Evolutionary conservation across 805 yeast genomes (phyloP).

Genomic region (Wickerhamiella kurtzmanii): DNA sequence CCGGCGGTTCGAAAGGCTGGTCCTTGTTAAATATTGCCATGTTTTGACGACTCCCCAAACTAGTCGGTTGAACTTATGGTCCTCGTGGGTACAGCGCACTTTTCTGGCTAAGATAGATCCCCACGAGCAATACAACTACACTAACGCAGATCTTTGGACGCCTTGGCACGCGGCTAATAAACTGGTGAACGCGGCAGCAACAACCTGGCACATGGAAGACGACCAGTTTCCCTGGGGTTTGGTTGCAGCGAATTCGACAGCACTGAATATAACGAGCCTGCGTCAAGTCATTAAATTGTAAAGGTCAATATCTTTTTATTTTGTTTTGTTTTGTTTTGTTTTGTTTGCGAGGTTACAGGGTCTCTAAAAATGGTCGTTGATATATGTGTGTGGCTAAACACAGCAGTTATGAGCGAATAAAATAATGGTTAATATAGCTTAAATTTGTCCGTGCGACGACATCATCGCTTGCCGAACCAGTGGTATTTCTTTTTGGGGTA

Average conservation of each 20-base stretch:
- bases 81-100: neutral
- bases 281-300: too few relatives aligned
- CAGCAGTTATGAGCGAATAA: too few relatives aligned
- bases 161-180: conserved; percentile 24
- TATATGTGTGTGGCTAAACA: too few relatives aligned
- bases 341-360: too few relatives aligned
- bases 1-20: conserved; percentile 11
- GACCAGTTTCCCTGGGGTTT: conserved; percentile 17
- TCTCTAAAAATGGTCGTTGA: too few relatives aligned
- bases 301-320: too few relatives aligned
- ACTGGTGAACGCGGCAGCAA: conserved; percentile 17
- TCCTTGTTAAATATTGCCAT: conserved; percentile 39
- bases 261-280: too few relatives aligned
- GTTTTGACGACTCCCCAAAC: conserved; percentile 37
- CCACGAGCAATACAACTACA: conserved; percentile 36
- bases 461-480: neutral
- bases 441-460: too few relatives aligned
- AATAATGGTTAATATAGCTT: too few relatives aligned
- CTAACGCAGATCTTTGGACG: conserved; percentile 27
- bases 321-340: too few relatives aligned
- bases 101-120: conserved; percentile 1
- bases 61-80: neutral
- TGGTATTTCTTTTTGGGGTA: neutral
- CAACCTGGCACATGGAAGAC: conserved; percentile 7
- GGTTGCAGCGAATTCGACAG: conserved; percentile 7